Evolutionary conservation across 768 basidiomycete genomes (phyloP).

Genomic region (Hygrocybe punicea): DNA sequence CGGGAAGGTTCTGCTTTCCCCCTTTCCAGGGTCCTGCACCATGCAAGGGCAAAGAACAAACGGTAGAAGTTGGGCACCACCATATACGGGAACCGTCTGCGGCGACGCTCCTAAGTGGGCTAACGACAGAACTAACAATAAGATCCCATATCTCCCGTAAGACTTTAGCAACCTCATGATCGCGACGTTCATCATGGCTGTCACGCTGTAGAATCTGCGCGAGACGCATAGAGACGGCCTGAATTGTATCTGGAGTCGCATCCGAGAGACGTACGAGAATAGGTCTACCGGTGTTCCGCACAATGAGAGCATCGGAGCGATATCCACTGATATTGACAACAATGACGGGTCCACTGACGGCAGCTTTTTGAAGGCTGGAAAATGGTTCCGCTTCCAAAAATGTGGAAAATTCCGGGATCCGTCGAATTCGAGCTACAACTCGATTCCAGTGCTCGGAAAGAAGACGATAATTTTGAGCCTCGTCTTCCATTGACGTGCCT

Average conservation of each 20-base stretch:
- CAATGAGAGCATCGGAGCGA: constrained; percentile 11
- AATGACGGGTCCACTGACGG: constrained; percentile 8
- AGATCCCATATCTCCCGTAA: neutral
- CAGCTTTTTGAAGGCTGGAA: constrained; percentile 8
- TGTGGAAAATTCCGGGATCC: constrained; percentile 14
- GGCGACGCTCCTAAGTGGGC: neutral
- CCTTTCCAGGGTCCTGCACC: constrained; percentile 5
- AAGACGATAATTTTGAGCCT: constrained; percentile 7
- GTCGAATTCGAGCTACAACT: constrained; percentile 14
- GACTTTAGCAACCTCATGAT: neutral
- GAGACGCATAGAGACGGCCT: neutral
- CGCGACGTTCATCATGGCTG: neutral
- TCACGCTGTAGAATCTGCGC: neutral
- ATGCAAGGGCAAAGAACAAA: constrained; percentile 13
- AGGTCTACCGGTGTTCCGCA: constrained; percentile 1
- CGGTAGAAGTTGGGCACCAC: constrained; percentile 8
- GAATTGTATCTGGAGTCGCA: constrained; percentile 5
- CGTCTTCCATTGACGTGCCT: neutral
- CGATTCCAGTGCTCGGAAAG: constrained; percentile 18
- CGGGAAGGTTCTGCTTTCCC: constrained; percentile 7
- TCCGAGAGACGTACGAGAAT: constrained; percentile 15
- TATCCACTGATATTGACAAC: constrained; percentile 10
- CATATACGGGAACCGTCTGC: constrained; percentile 5
- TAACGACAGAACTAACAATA: neutral
- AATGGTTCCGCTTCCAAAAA: constrained; percentile 1